phyloP scores from a whole-genome alignment of 1,284 basidiomycete species.

The Singerocomus rubriflavus region DNA sequence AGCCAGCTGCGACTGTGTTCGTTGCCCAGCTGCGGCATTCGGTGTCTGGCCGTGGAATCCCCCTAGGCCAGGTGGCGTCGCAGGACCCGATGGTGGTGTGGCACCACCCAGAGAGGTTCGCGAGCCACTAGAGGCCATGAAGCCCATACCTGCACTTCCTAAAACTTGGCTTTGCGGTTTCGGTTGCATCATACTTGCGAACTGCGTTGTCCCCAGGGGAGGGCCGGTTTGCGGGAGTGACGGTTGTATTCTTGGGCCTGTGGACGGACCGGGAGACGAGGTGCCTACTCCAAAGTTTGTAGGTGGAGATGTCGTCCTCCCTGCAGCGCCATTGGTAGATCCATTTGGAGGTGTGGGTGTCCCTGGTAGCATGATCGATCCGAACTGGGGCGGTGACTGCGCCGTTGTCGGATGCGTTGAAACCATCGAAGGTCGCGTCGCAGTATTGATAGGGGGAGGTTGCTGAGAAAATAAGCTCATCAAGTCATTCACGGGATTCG shows the following conservation, averaged over 20 bases:
- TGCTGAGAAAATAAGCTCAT: conserved; percentile 50
- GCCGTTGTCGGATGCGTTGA: conserved; percentile 16
- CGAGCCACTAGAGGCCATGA: background rate
- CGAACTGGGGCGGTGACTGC: conserved; percentile 34
- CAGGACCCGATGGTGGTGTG: conserved; percentile 20
- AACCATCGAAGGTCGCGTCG: conserved; percentile 22
- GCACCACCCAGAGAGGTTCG: conserved; percentile 12
- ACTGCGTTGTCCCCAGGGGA: conserved; percentile 8
- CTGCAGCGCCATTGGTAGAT: conserved; percentile 16
- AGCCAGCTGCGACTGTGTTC: conserved; percentile 12
- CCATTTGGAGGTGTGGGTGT: conserved; percentile 38
- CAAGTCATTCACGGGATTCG: conserved; percentile 50
- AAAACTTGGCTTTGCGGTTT: conserved; percentile 15
- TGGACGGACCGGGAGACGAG: conserved; percentile 23
- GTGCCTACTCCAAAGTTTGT: conserved; percentile 5
- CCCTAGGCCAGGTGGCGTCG: conserved; percentile 11
- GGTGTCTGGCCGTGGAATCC: conserved; percentile 18
- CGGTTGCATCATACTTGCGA: conserved; percentile 17
- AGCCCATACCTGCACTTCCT: conserved; percentile 16
- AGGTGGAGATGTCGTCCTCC: conserved; percentile 20
- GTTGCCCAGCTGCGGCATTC: conserved; percentile 15
- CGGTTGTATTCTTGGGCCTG: conserved; percentile 10
- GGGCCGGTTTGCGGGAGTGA: background rate
- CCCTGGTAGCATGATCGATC: conserved; percentile 51
- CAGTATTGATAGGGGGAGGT: conserved; percentile 23